A percentile compares a stretch with the other conserved stretches of the same genome.
Evolutionary conservation across 495 filamentous ascomycete species (phyloP).

Genomic region (Astrothelium macrocarpum): DNA sequence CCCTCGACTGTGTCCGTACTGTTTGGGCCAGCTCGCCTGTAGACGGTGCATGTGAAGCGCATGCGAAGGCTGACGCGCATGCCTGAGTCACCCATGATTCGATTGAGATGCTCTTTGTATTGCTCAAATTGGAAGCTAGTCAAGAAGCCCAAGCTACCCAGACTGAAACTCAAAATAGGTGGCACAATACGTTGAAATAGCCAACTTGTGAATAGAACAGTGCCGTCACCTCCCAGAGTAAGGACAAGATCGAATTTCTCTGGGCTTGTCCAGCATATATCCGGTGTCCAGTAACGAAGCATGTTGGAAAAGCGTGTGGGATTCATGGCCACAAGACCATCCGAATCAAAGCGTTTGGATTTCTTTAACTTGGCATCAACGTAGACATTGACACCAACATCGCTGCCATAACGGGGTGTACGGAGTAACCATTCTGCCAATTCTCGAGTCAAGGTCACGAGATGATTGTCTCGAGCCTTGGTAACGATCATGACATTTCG

Average conservation of each 20-base stretch:
- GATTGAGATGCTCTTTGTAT: conserved; percentile 72
- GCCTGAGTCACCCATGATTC: conserved; percentile 80
- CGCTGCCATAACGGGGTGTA: conserved; percentile 71
- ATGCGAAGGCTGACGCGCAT: conserved; percentile 94
- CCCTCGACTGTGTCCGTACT: conserved; percentile 24
- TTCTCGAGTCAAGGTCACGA: conserved; percentile 78
- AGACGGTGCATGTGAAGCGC: conserved; percentile 95
- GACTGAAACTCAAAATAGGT: conserved; percentile 76
- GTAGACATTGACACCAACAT: conserved; percentile 80
- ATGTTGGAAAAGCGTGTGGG: conserved; percentile 57
- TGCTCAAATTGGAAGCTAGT: conserved; percentile 83
- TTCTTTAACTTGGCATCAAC: conserved; percentile 83
- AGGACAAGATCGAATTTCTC: conserved; percentile 89
- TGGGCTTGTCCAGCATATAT: conserved; percentile 80
- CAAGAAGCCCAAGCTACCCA: conserved; percentile 84
- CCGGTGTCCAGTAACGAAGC: conserved; percentile 88
- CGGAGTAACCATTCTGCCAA: conserved; percentile 76
- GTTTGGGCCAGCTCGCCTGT: conserved; percentile 37
- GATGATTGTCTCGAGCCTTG: conserved; percentile 83
- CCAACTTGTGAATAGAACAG: conserved; percentile 86
- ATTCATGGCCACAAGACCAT: conserved; percentile 59
- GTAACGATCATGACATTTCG: conserved; percentile 92
- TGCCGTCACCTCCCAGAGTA: conserved; percentile 87
- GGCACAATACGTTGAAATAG: conserved; percentile 89
- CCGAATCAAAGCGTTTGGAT: conserved; percentile 77